Base-by-base conservation (phyloP, 2,329 filamentous ascomycete species). In the Cercospora sp. region DNA sequence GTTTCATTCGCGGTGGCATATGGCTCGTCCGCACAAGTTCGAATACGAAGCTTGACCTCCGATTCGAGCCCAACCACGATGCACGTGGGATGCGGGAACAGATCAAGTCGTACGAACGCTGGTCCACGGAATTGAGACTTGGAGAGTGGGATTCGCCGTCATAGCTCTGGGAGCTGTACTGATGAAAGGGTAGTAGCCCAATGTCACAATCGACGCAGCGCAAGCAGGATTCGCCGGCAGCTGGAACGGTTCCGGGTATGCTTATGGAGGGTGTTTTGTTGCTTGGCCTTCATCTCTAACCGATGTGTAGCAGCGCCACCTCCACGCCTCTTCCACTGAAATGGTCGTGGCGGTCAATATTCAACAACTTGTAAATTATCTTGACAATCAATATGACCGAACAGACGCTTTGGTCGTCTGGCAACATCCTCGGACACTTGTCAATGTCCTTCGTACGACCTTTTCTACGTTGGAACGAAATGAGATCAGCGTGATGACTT, bases 91-190 rank as follows among this genome's bases (percentile, higher is more conserved):
- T 30, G 30, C 23, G 36, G 36, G 48, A 36, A 36, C 62, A 42
- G 26, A 30, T 31, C 36, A 26, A 67, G 66, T 60, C 63, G 1
- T 61, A 67, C 53, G 66, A 60, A 23, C 42, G 66, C 16, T 62
- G 66, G 62, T 67, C 66, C 7, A 67, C 66, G 16, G 66, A 67
- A 36, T 45, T 57, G 55, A 45, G 23, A 39, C 33, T 48, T 23
- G 66, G 39, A 58, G 66, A 64, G 55, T 67, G 65, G 65, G 65
- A 67, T 23, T 67, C 65, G 39, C 60, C 60, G 20, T 61, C 36
- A 53, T 59, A 58, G 55, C 23, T 33, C 28, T 39, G 60, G 30
- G 10, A 23, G 42, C 28, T 13, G 28, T 42, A 62, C 60, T 62
- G 28, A 62, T 48, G 23, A 20, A 18, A 45, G 60, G 42, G 39